Evolutionary conservation across 2,329 filamentous ascomycete species (phyloP).

Genomic region (Nakataea oryzae): DNA sequence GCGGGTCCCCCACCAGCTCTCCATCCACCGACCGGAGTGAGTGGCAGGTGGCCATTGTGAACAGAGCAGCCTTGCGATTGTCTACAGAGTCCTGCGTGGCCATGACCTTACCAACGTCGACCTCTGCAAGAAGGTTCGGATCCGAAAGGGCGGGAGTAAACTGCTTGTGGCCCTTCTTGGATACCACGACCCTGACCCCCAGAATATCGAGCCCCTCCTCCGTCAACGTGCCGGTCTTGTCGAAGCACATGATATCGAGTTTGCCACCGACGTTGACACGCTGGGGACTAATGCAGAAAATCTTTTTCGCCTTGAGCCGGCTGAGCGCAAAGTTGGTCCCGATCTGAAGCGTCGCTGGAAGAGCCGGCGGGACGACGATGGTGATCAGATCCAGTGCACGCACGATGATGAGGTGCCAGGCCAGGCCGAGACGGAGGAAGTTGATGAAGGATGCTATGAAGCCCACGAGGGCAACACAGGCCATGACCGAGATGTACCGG

Average conservation of each 20-base stretch:
- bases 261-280: constrained; percentile 95
- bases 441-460: constrained; percentile 90
- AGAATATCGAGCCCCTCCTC: constrained; percentile 93
- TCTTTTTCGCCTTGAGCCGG: constrained; percentile 76
- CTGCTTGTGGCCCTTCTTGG: constrained; percentile 32
- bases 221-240: constrained; percentile 97
- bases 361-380: constrained; percentile 89
- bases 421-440: constrained; percentile 73
- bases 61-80: constrained; percentile 53
- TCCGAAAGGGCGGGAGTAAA: constrained; percentile 72
- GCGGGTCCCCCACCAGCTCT: constrained; percentile 83
- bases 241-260: constrained; percentile 91
- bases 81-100: constrained; percentile 20
- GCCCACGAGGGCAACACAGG: constrained; percentile 68
- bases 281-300: constrained; percentile 97
- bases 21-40: constrained; percentile 78
- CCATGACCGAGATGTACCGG: constrained; percentile 97
- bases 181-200: constrained; percentile 63
- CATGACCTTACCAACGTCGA: neutral
- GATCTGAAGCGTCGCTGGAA: constrained; percentile 91
- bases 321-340: constrained; percentile 90
- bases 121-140: constrained; percentile 23
- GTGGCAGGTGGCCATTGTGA: constrained; percentile 96
- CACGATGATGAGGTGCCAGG: constrained; percentile 85
- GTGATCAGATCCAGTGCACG: constrained; percentile 92